Base-by-base conservation (phyloP, 768 basidiomycete species). In the Stropharia rugosoannulata region DNA sequence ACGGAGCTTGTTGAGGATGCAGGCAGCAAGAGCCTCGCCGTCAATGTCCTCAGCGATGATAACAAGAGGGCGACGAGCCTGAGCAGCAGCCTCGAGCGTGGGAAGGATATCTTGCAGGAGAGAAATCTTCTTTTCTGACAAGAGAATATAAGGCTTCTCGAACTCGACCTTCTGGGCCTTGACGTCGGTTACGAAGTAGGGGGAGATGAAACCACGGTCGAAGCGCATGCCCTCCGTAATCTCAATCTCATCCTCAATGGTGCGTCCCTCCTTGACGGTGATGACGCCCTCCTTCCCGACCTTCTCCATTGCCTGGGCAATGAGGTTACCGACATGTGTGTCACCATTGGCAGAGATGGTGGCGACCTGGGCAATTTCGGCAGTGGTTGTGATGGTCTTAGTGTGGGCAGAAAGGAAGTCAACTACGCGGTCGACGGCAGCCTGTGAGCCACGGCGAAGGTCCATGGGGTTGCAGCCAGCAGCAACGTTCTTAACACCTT, bases 391-490 rank as follows among this genome's bases (percentile, higher is more conserved):
- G 75, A 99, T 93, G 43, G 87, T 91, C 70, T 94, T 89, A 62
- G 96, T 87, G 71, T 98, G 87, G 15, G 84, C 72, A 56, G 95
- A 81, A 61, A 99, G 84, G 78, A 89, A 95, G 65, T 90, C 84
- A 60, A 98, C 89, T 63, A 99, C 94, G 61, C 90, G 89, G 71
- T 96, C 92, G 44, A 99, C 96, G 46, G 96, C 96, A 9, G 93
- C 92, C 70, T 99, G 96, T 9, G 95, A 87, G 49, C 96, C 96
- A n/a, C 95, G 88, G 59, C 96, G 93, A 57, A 98, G 91, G 76
- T 99, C 96, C 95, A 98, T 99, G 11, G 96, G 96, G 78, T 96
- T 97, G 82, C 96, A 99, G 3, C 96, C 96, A 9, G 96, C 96
- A 18, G 96, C 96, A 56, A 98, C 96, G 66, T 98, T 98, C 81